These are phyloP conservation scores for Westerdykella ornata DNA, from an alignment of 2,329 filamentous ascomycete species.

Conservation along the genomic window DNA sequence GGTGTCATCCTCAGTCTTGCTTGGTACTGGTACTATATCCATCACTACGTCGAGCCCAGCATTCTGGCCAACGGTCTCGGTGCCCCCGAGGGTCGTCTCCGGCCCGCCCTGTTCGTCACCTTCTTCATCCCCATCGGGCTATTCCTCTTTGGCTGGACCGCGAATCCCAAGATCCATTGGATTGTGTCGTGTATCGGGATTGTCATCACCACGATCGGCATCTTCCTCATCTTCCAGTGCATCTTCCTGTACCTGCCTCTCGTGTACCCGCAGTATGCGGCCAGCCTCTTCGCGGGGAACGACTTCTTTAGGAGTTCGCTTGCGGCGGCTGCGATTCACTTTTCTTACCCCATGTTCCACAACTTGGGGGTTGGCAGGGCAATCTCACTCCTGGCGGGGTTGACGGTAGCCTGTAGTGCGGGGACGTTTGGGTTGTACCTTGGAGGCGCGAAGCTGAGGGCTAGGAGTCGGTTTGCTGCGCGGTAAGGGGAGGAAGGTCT, in stretches of 20 bases:
- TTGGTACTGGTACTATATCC: conserved; percentile 67
- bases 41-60: conserved; percentile 59
- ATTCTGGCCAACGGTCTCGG: conserved; percentile 57
- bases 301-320: conserved; percentile 51
- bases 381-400: conserved; percentile 49
- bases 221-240: conserved; percentile 42
- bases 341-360: conserved; percentile 53
- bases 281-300: conserved; percentile 56
- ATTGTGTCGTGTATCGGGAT: conserved; percentile 52
- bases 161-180: conserved; percentile 55
- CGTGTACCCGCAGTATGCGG: conserved; percentile 47
- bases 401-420: conserved; percentile 35
- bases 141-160: conserved; percentile 63
- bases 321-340: conserved; percentile 55
- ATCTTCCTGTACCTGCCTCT: conserved; percentile 60
- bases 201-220: conserved; percentile 43
- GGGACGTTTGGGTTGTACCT: conserved; percentile 53
- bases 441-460: conserved; percentile 48
- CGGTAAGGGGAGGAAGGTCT: not conserved
- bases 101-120: conserved; percentile 57
- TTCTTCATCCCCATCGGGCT: conserved; percentile 58
- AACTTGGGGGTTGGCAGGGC: conserved; percentile 56
- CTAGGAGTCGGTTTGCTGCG: conserved; percentile 52
- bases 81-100: conserved; percentile 66
- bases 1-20: conserved; percentile 61